These are phyloP conservation scores for Hymenoscyphus infarciens DNA, from an alignment of 2,329 filamentous ascomycete genomes.

Conservation along the genomic window DNA sequence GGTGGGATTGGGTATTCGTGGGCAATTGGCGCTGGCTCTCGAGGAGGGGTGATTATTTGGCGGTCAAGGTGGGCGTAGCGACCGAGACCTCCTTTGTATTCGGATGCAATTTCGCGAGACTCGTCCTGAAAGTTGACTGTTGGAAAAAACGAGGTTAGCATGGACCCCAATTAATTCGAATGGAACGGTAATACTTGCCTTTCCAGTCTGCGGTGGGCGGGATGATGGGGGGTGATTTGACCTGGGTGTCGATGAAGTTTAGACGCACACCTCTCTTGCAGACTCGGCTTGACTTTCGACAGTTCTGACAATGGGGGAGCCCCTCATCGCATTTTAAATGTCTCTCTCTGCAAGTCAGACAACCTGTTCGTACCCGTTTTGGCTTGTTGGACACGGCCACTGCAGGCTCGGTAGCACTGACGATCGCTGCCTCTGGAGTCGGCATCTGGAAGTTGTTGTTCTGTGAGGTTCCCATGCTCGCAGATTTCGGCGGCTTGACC, in stretches of 20 bases:
- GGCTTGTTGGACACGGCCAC: slow-evolving; percentile 50
- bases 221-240: slow-evolving; percentile 61
- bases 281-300: slow-evolving; percentile 77
- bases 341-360: slow-evolving; percentile 82
- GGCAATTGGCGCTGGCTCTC: slow-evolving; percentile 26
- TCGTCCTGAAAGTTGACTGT: slow-evolving; percentile 81
- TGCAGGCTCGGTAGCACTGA: slow-evolving; percentile 19
- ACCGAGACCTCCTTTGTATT: slow-evolving; percentile 76
- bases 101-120: slow-evolving; percentile 82
- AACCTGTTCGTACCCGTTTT: slow-evolving; percentile 86
- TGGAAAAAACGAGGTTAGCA: slow-evolving; percentile 15
- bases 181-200: slow-evolving; percentile 38
- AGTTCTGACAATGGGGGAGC: slow-evolving; percentile 65
- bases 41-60: slow-evolving; percentile 33
- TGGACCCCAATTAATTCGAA: neutral
- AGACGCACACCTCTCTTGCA: slow-evolving; percentile 84
- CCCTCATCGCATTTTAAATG: slow-evolving; percentile 90
- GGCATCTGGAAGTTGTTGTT: slow-evolving; percentile 30
- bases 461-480: slow-evolving; percentile 12
- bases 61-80: slow-evolving; percentile 61
- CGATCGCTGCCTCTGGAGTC: slow-evolving; percentile 20
- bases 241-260: slow-evolving; percentile 86
- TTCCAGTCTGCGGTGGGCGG: slow-evolving; percentile 62
- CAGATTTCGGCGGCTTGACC: neutral
- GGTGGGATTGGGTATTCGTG: slow-evolving; percentile 29